phyloP scores from a whole-genome alignment of 345 rosid species.

The Melaleuca alternifolia region DNA sequence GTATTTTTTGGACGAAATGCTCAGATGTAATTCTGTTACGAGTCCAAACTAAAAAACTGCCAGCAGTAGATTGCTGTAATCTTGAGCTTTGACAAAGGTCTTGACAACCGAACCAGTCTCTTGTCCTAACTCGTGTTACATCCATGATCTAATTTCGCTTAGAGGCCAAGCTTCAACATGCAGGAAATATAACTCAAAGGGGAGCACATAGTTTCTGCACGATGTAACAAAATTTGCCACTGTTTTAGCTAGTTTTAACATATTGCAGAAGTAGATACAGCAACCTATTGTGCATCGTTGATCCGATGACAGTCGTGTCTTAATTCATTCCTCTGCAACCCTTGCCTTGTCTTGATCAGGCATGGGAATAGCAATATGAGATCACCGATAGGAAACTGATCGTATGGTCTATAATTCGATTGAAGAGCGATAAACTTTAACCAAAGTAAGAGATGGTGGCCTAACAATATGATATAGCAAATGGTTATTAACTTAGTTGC shows the following conservation, averaged over 20 bases:
- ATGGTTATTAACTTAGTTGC: not conserved
- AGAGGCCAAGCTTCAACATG: not conserved
- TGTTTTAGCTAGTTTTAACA: not conserved
- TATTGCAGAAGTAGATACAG: not conserved
- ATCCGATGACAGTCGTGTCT: not conserved
- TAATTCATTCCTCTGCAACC: not conserved
- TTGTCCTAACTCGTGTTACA: not conserved
- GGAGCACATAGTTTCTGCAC: not conserved
- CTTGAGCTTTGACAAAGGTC: not conserved
- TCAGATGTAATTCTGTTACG: not conserved
- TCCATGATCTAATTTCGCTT: not conserved
- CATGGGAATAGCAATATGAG: not conserved
- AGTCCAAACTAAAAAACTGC: accelerated
- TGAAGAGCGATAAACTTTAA: not conserved
- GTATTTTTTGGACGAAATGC: not conserved
- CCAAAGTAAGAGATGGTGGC: not conserved
- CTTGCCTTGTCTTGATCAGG: not conserved
- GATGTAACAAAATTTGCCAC: not conserved
- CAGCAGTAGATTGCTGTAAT: not conserved
- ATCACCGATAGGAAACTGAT: not conserved
- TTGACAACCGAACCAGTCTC: not conserved
- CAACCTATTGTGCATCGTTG: not conserved
- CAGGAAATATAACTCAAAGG: not conserved
- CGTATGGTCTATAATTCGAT: not conserved
- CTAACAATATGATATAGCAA: not conserved